Evolutionary conservation across 176 grass and related monocot genomes (phyloP), one percentile per base, ranked within the genome.

Genomic region (Tuctoria greenei): DNA sequence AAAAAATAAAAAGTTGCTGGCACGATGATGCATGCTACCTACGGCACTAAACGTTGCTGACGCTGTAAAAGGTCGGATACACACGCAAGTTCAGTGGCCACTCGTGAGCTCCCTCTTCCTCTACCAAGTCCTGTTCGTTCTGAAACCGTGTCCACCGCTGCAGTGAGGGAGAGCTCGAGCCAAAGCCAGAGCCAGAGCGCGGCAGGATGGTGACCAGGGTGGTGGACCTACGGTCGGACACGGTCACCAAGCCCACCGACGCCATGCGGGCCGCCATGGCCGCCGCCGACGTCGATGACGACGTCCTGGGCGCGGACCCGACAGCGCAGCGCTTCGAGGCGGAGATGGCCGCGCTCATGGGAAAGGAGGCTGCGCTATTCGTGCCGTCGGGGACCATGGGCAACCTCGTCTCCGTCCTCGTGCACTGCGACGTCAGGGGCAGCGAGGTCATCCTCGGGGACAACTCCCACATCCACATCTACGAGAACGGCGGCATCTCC

Each of bases 321-420:
- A 99, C 91, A 16, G 91, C 95, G 24, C 37, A 20, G 4, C 74
- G 83, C 51, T 82, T 99, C 44, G 89, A 95, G 81, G 20, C 46
- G 12, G 89, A 95, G 81, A 81, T 99, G 67, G 95, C 95, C 2
- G 76, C 59, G 73, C 66, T 85, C 70, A 86, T 67, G 92, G 88
- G 91, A 46, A 99, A 99, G 85, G 92, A 92, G 54, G 92, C 87
- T 0, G 95, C 91, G 18, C 80, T 99, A 2, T 99, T 99, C 67
- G 95, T 99, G 50, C 92, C 95, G 1, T 99, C 92, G 13, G 95
- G 95, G 52, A 99, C 95, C 84, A 99, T 99, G 95, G 92, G 75
- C 52, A 99, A 99, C 80, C 91, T 99, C 51, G 49, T 99, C 75
- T 77, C 89, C 5, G 95, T 99, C 15, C 87, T 99, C 25, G 92